Evolutionary conservation across 2,329 filamentous ascomycete species (phyloP), one percentile per base, ranked within the genome.

Genomic region (Aspergillus quadrilineatus): DNA sequence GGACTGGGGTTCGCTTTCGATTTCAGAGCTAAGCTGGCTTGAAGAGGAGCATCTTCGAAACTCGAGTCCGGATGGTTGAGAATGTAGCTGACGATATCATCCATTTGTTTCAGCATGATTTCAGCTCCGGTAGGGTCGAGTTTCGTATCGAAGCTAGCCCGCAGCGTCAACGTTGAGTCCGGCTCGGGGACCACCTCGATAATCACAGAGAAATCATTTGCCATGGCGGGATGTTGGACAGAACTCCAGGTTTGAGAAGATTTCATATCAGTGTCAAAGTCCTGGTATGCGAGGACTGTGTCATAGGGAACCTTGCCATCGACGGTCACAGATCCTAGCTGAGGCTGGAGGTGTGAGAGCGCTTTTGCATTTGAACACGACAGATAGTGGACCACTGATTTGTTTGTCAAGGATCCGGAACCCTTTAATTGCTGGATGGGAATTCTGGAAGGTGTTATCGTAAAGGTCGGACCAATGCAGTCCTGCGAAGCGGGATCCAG

Each of bases 221-320:
- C 66, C 68, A 71, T 71, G 3, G 65, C 55, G 5, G 66, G 62
- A 34, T 66, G 58, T 6, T 64, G 47, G 17, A 67, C 55, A 5
- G 58, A 60, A 4, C 43, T 60, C 64, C 64, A 68, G 10, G 62
- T 50, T 4, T 32, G 49, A 46, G 60, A 62, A 7, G 50, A 26
- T 26, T 32, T 56, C 9, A 56, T 60, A 2, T 58, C 56, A 37
- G 59, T 59, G 15, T 56, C 65, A 49, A 68, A 74, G 48, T 69
- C 68, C 50, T 75, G 73, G 14, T 71, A 67, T 7, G 70, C 71
- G 8, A 75, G 53, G 9, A 69, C 62, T 1, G 73, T 75, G 43
- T 75, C 69, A 59, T 73, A 75, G 6, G 69, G 71, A 15, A 73
- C 56, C 5, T 63, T 59, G 3, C 65, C 65, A 17, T 69, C 60